Base-by-base conservation (phyloP, 225 moss, liverwort and hornwort species). In the Sphagnum tenellum region DNA sequence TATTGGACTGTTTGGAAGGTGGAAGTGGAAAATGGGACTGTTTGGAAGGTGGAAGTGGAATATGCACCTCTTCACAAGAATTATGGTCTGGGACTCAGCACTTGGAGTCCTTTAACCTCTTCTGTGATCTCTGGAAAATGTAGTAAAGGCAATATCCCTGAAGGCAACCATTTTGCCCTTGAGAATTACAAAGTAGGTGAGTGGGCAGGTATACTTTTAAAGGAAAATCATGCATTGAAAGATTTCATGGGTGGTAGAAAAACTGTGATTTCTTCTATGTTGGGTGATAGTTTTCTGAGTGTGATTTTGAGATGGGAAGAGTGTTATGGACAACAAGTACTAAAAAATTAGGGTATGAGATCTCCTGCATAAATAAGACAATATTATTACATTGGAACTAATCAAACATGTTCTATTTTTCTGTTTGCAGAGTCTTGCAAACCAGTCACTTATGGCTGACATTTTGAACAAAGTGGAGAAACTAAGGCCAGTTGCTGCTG, bases 61-160 rank as follows among this genome's bases (percentile, higher is more conserved):
- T 95, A 86, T 45, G 60, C 76, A 61, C 91, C 91, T 8, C 77
- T 95, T 4, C 91, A 91, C 76, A 75, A 89, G 70, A 77, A 77
- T 13, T 91, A 91, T 66, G 94, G 94, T 9, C 50, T 89, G 60
- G 94, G 94, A 52, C 84, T 95, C 68, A 95, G 91, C 2, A 95
- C 94, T 3, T 95, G 94, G 94, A 95, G 94, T 61, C 94, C 94
- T 46, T 85, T 91, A 59, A 91, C 94, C 45, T 91, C 91, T 29
- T 91, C 91, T 71, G 91, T 95, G 57, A 78, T 95, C 46, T 84
- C 91, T 11, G 94, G 94, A 49, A 95, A 91, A 62, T 95, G 91
- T 52, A 75, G 77, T 48, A 86, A 81, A 65, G 88, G 66, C 49
- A 74, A 81, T 4, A 86, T 95, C 45, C 94, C 91, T 50, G 74